phyloP scores from a whole-genome alignment of 2,329 filamentous ascomycete species.

The Alternaria metachromatica region DNA sequence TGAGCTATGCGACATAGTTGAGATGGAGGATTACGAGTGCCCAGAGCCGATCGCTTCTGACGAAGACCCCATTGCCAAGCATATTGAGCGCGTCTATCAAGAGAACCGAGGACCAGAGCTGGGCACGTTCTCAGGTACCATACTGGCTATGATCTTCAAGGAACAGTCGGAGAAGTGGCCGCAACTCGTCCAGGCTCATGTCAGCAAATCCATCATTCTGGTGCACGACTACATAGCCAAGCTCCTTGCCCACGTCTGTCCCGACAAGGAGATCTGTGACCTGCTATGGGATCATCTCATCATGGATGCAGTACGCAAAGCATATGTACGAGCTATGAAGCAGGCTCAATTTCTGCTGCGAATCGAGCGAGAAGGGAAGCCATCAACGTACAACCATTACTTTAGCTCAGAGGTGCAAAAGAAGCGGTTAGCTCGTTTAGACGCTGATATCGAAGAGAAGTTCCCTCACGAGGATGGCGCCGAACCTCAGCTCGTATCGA shows the following conservation, averaged over 20 bases:
- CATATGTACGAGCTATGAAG: constrained; percentile 58
- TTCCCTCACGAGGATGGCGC: neutral
- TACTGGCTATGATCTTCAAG: constrained; percentile 18
- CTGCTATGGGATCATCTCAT: constrained; percentile 55
- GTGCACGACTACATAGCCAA: constrained; percentile 61
- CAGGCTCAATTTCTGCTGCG: constrained; percentile 61
- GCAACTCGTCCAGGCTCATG: constrained; percentile 55
- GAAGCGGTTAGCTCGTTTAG: constrained; percentile 30
- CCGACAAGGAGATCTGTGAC: constrained; percentile 52
- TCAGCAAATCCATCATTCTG: constrained; percentile 58
- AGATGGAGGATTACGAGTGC: neutral
- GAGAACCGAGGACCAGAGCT: constrained; percentile 2
- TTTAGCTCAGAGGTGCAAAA: constrained; percentile 54
- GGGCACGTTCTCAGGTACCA: constrained; percentile 13
- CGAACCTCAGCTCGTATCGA: neutral
- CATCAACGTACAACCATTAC: constrained; percentile 60
- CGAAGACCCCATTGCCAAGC: constrained; percentile 6
- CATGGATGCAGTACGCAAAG: constrained; percentile 52
- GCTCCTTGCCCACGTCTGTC: constrained; percentile 54
- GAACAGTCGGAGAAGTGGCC: constrained; percentile 64
- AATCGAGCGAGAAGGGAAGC: constrained; percentile 57
- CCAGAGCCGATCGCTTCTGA: neutral
- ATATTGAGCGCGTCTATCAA: constrained; percentile 2
- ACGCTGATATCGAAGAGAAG: neutral
- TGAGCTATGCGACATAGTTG: constrained; percentile 1